Percentiles rank a stretch among this genome's conserved stretches.
Evolutionary conservation across 1,284 basidiomycete species (phyloP).

Genomic region (Cryptococcus sp.): DNA sequence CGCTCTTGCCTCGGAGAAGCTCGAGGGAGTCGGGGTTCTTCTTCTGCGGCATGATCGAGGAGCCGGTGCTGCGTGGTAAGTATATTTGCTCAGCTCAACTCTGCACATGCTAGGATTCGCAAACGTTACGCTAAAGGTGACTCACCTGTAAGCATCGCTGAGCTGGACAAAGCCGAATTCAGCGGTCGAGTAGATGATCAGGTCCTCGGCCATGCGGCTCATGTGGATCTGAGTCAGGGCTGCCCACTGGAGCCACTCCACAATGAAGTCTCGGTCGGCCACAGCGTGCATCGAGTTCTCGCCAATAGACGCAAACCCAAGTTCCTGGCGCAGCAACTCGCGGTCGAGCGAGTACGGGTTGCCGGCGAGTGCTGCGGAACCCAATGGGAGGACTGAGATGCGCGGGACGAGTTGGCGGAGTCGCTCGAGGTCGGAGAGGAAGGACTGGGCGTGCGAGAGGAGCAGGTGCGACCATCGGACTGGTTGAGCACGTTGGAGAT

Average conservation of each 20-base stretch:
- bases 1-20: constrained; percentile 89
- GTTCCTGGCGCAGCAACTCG: constrained; percentile 79
- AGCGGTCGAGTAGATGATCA: constrained; percentile 94
- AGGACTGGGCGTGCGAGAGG: constrained; percentile 90
- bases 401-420: constrained; percentile 78
- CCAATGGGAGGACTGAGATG: constrained; percentile 88
- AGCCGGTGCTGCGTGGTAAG: constrained; percentile 73
- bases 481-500: constrained; percentile 94
- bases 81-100: constrained; percentile 1
- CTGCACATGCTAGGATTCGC: constrained; percentile 2
- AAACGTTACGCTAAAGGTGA: background rate
- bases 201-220: constrained; percentile 90
- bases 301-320: constrained; percentile 78
- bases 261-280: constrained; percentile 94
- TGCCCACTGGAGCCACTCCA: constrained; percentile 96
- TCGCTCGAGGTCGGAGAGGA: constrained; percentile 82
- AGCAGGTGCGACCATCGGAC: constrained; percentile 98
- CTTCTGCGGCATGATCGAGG: constrained; percentile 99
- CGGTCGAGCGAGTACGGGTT: constrained; percentile 92
- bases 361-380: constrained; percentile 90
- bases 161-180: constrained; percentile 95
- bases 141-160: constrained; percentile 92
- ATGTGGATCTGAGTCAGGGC: constrained; percentile 90
- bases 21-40: constrained; percentile 98
- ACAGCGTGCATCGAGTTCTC: constrained; percentile 95